These are phyloP conservation scores for Populus ilicifolia DNA, from an alignment of 345 rosid genomes.

Conservation along the genomic window DNA sequence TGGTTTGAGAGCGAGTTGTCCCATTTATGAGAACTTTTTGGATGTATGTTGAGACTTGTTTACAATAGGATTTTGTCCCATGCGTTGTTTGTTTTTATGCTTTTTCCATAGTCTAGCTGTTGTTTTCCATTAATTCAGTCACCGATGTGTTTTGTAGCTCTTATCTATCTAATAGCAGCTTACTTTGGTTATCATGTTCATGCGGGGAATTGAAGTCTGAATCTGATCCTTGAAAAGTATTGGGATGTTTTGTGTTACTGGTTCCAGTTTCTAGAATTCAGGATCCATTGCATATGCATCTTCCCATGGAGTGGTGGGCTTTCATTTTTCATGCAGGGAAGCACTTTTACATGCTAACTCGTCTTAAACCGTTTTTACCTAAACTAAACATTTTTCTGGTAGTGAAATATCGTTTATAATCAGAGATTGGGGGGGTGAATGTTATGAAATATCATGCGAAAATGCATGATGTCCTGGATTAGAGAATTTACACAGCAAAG, in stretches of 20 bases:
- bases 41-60: slow-evolving; percentile 11
- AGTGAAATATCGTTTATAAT: no score
- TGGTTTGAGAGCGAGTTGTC: neutral
- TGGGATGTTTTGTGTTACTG: no score
- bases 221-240: neutral
- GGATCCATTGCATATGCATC: no score
- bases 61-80: slow-evolving; percentile 2
- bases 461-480: no score
- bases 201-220: no score
- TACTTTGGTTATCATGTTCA: neutral
- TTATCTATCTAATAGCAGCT: neutral
- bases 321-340: no score
- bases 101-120: neutral
- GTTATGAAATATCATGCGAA: neutral
- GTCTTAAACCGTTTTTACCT: no score
- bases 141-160: neutral
- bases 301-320: no score
- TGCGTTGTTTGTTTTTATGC: slow-evolving; percentile 13
- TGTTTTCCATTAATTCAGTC: neutral
- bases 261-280: no score
- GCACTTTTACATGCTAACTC: no score
- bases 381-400: no score
- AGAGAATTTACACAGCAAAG: no score
- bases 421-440: neutral
- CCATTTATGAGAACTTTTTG: neutral